Conservation (phyloP, 2,329 filamentous ascomycete genomes). For the Claviceps pusilla region DNA sequence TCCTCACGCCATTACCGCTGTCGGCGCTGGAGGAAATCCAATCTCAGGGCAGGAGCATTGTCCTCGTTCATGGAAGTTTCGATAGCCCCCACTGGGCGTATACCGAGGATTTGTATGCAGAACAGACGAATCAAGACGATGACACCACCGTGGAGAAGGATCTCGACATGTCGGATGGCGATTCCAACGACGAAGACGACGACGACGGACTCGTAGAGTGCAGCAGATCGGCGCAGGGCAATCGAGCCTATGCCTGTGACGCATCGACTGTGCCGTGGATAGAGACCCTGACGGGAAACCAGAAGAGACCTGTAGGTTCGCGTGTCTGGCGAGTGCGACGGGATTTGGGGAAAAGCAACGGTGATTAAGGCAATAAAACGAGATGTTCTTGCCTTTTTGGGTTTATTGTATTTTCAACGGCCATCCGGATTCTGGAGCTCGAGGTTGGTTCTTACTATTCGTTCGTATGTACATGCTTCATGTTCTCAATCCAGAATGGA, state of each 20-base stretch:
- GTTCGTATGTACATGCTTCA: too few relatives aligned
- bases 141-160: constrained; percentile 15
- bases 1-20: constrained; percentile 45
- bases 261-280: constrained; percentile 39
- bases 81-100: constrained; percentile 58
- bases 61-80: constrained; percentile 53
- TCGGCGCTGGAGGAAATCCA: constrained; percentile 25
- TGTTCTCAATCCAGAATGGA: too few relatives aligned
- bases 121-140: constrained; percentile 18
- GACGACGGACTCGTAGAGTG: constrained; percentile 1
- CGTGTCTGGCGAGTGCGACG: constrained; percentile 49
- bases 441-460: too few relatives aligned
- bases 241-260: constrained; percentile 7
- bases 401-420: too few relatives aligned
- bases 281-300: constrained; percentile 38
- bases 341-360: constrained; percentile 35
- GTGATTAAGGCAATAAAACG: constrained; percentile 8
- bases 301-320: constrained; percentile 42
- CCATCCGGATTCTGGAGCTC: too few relatives aligned
- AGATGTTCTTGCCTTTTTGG: too few relatives aligned
- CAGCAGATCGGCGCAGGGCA: constrained; percentile 11
- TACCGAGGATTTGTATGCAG: constrained; percentile 41
- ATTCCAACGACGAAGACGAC: constrained; percentile 21
- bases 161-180: constrained; percentile 20
- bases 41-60: constrained; percentile 31